Evolutionary conservation across 2,329 filamentous ascomycete genomes (phyloP).

Genomic region (Sporothrix phasma): DNA sequence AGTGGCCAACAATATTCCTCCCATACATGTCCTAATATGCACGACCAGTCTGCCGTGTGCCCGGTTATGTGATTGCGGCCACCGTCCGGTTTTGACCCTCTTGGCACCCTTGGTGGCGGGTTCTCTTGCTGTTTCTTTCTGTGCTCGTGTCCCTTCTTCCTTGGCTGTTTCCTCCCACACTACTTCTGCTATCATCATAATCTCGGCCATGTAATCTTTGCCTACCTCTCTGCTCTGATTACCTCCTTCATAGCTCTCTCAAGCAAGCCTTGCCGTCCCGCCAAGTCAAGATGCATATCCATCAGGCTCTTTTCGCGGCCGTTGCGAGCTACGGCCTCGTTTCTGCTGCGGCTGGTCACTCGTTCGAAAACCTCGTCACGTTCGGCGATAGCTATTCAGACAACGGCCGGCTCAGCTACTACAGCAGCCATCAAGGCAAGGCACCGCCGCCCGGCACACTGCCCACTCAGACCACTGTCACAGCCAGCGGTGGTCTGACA

Average conservation of each 20-base stretch:
- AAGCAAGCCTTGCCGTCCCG: neutral
- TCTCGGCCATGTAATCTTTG: too few relatives aligned
- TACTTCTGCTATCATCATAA: neutral
- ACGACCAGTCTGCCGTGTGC: neutral
- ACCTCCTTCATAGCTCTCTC: neutral
- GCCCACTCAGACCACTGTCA: conserved; percentile 37
- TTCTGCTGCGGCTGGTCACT: conserved; percentile 23
- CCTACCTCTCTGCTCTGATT: neutral
- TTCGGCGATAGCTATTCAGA: conserved; percentile 75
- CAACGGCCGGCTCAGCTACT: conserved; percentile 56
- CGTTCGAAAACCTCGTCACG: conserved; percentile 52
- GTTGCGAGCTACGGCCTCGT: neutral
- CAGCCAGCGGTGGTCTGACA: conserved; percentile 53
- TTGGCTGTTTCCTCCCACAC: neutral
- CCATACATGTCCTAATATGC: neutral
- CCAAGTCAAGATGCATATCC: neutral
- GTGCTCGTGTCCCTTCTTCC: neutral
- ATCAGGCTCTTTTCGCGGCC: neutral
- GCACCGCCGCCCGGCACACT: conserved; percentile 51
- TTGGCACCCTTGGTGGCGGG: neutral
- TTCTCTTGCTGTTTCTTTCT: neutral
- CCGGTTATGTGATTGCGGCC: neutral
- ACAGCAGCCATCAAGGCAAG: conserved; percentile 45
- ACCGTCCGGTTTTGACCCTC: neutral
- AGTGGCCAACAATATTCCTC: neutral